A percentile compares a stretch with the other conserved stretches of the same genome.
These are phyloP conservation scores for Sarcocystis neurona DNA, from an alignment of 169 alveolate genomes.

Conservation along the genomic window DNA sequence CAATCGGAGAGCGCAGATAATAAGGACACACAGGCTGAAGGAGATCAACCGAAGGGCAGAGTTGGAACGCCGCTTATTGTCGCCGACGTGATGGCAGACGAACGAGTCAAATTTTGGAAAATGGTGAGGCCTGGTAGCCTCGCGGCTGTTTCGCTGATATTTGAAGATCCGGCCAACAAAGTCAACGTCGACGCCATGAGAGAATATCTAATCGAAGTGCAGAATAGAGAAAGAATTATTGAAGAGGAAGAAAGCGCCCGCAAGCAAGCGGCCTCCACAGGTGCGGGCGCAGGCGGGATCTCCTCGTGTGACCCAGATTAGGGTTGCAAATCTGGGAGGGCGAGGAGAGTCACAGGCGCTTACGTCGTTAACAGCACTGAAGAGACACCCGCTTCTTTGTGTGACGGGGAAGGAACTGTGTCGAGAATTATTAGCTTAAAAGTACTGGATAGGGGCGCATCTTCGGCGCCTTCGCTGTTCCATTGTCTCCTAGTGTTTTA, in stretches of 20 bases:
- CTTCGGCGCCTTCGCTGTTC: too few relatives aligned
- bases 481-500: too few relatives aligned
- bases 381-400: too few relatives aligned
- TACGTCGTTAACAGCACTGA: too few relatives aligned
- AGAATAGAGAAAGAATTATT: neutral
- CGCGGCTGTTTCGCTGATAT: constrained; percentile 20
- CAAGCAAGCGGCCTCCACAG: constrained; percentile 3
- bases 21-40: neutral
- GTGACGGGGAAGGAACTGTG: too few relatives aligned
- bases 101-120: neutral
- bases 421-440: too few relatives aligned
- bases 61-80: neutral
- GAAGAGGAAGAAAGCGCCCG: neutral
- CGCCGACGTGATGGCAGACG: constrained; percentile 23
- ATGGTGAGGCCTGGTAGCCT: constrained; percentile 27
- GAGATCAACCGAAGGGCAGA: neutral
- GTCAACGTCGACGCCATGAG: constrained; percentile 13
- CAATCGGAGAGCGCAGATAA: neutral
- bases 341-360: too few relatives aligned
- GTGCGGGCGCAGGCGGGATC: too few relatives aligned
- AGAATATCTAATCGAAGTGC: neutral
- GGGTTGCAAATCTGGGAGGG: too few relatives aligned
- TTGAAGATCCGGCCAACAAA: constrained; percentile 15
- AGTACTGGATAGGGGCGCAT: too few relatives aligned
- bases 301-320: too few relatives aligned